Conservation (phyloP, 805 yeast genomes). For the Soucietia sequanensis region DNA sequence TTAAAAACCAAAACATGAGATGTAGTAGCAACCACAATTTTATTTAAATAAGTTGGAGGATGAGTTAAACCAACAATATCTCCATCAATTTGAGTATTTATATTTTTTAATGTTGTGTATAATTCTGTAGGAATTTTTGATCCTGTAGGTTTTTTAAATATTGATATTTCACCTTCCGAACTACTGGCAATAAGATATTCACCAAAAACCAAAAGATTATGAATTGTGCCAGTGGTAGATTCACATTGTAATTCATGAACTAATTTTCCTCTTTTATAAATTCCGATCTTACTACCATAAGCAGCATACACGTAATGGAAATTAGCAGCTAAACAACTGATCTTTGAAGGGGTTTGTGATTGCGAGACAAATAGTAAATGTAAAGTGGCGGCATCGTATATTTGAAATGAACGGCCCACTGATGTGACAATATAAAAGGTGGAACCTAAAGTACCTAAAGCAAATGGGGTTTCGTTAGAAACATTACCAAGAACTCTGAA, state of each 20-base stretch:
- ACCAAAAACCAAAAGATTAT: slow-evolving; percentile 66
- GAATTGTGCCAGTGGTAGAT: slow-evolving; percentile 37
- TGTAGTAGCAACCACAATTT: slow-evolving; percentile 79
- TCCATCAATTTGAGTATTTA: slow-evolving; percentile 62
- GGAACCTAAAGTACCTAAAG: slow-evolving; percentile 84
- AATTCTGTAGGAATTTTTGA: slow-evolving; percentile 56
- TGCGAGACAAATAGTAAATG: slow-evolving; percentile 85
- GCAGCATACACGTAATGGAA: slow-evolving; percentile 82
- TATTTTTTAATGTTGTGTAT: slow-evolving; percentile 59
- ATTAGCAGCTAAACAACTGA: slow-evolving; percentile 73
- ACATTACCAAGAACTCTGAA: slow-evolving; percentile 86
- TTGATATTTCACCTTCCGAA: slow-evolving; percentile 41
- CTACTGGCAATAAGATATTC: slow-evolving; percentile 64
- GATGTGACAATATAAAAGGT: slow-evolving; percentile 85
- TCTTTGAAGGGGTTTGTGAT: slow-evolving; percentile 66
- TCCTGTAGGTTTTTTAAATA: slow-evolving; percentile 51
- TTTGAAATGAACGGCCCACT: slow-evolving; percentile 88
- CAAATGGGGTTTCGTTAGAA: slow-evolving; percentile 81
- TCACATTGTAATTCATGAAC: slow-evolving; percentile 41
- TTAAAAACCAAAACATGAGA: slow-evolving; percentile 63
- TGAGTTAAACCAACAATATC: slow-evolving; percentile 68
- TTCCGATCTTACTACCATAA: slow-evolving; percentile 67
- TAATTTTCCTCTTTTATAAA: slow-evolving; percentile 78
- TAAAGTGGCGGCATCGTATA: slow-evolving; percentile 85
- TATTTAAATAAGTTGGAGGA: slow-evolving; percentile 90